Conservation (phyloP, 1,284 basidiomycete species). For the Moesziomyces globuligerus region DNA sequence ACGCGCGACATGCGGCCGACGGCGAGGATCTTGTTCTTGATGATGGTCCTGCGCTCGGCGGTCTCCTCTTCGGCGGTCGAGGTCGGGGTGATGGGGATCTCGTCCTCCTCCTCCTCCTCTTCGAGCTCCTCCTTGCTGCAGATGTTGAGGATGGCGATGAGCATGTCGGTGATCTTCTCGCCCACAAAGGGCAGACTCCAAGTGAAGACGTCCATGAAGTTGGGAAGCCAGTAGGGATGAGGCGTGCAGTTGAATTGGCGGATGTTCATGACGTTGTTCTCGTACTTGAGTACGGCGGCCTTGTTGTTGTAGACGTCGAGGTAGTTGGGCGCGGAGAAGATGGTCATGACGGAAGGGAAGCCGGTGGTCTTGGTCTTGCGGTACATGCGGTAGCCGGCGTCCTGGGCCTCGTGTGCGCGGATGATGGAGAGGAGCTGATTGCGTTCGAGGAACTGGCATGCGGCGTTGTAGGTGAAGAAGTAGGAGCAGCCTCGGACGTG, state of each 20-base stretch:
- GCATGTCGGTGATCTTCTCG: conserved; percentile 97
- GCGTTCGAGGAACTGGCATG: conserved; percentile 90
- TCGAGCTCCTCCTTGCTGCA: conserved; percentile 94
- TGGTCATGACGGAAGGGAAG: conserved; percentile 92
- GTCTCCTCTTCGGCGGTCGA: conserved; percentile 70
- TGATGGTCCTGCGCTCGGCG: conserved; percentile 80
- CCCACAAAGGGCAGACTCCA: conserved; percentile 99
- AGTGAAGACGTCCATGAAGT: conserved; percentile 99
- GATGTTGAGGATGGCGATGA: conserved; percentile 90
- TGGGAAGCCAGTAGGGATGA: conserved; percentile 95
- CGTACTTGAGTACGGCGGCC: conserved; percentile 94
- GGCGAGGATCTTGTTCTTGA: conserved; percentile 98
- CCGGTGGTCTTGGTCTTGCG: conserved; percentile 92
- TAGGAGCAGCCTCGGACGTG: conserved; percentile 94
- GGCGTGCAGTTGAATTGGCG: conserved; percentile 93
- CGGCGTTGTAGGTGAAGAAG: conserved; percentile 93
- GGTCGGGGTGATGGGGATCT: conserved; percentile 47
- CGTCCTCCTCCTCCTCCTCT: conserved; percentile 78
- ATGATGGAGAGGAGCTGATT: conserved; percentile 95
- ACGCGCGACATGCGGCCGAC: conserved; percentile 96
- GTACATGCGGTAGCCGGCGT: conserved; percentile 92
- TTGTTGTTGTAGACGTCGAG: conserved; percentile 97
- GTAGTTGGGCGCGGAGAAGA: conserved; percentile 92
- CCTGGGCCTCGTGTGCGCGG: conserved; percentile 92
- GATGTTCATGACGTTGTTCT: conserved; percentile 95